Evolutionary conservation across 148 eudicot species (phyloP), one percentile per base, ranked within the genome.

Genomic region (Nepenthes mirabilis): DNA sequence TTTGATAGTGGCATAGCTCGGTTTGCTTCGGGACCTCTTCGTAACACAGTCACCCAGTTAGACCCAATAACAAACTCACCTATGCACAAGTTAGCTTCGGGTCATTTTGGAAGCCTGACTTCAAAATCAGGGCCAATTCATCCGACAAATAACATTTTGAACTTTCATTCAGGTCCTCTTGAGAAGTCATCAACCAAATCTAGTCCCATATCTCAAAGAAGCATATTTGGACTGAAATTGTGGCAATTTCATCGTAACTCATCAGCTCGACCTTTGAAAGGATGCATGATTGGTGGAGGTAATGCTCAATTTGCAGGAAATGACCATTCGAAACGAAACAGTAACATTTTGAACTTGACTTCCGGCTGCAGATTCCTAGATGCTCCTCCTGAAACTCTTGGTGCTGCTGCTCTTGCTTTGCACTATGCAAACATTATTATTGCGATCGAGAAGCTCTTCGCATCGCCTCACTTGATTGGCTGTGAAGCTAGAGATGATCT

Each of bases 341-440:
- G 11, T 36, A 62, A 49, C 56, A 43, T 55, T 47, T 62, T 64
- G 32, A 59, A 60, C 36, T 64, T 48, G 56, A 36, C 59, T 37
- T 56, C 68, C 9, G 77, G 74, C 60, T 67, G 36, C 48, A 75
- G 55, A 43, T 60, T 68, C 11, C 43, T 75, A 34, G 61, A 75
- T 48, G 74, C 87, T 2, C 84, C 84, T 43, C 73, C 75, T 0
- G 79, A 70, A 33, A 79, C 87, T 37, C 80, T 85, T 8, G 91
- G 91, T 7, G 87, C 80, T 1, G 75, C 82, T 12, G 86, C 84
- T 33, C 57, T 84, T n/a, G 79, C 84, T 32, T 53, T 84, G 59
- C 91, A 84, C 52, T 84, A 84, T 68, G 82, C 91, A 10, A 84
- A 84, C 60, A 57, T 82, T 43, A 75, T 84, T 37, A 75, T 75